Percentiles rank a stretch among this genome's conserved stretches.
Evolutionary conservation across 2,329 filamentous ascomycete genomes (phyloP).

Genomic region (Phialophora chinensis): DNA sequence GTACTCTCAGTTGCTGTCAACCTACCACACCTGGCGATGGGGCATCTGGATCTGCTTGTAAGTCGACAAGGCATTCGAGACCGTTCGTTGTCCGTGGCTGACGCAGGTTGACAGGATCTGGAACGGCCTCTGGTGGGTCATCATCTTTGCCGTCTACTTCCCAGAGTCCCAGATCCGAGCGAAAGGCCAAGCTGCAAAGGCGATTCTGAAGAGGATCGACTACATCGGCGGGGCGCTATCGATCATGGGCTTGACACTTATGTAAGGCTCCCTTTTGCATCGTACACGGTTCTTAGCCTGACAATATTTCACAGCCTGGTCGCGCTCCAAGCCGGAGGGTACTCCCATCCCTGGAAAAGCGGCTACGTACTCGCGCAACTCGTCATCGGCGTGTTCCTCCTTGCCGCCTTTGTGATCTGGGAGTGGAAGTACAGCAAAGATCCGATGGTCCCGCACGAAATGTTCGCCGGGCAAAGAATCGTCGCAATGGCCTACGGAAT

Average conservation of each 20-base stretch:
- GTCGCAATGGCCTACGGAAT: constrained; percentile 34
- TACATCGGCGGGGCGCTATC: constrained; percentile 31
- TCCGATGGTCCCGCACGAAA: constrained; percentile 35
- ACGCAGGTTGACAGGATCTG: constrained; percentile 22
- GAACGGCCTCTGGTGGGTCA: constrained; percentile 27
- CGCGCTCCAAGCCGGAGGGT: constrained; percentile 34
- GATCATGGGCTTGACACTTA: constrained; percentile 29
- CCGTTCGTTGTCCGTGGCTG: background rate
- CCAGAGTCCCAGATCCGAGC: constrained; percentile 29
- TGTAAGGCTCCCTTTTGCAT: constrained; percentile 23
- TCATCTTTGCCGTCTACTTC: constrained; percentile 28
- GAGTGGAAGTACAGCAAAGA: constrained; percentile 31
- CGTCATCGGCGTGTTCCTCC: constrained; percentile 27
- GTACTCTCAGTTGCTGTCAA: constrained; percentile 28
- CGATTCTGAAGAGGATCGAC: constrained; percentile 30
- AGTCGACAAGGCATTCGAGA: background rate
- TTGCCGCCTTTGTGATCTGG: constrained; percentile 29
- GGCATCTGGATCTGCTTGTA: constrained; percentile 35
- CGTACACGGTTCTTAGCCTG: background rate
- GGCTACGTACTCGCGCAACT: constrained; percentile 30
- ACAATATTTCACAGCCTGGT: constrained; percentile 25
- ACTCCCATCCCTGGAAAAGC: constrained; percentile 33
- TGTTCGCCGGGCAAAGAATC: constrained; percentile 34
- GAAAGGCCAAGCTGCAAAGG: constrained; percentile 18
- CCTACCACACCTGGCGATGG: constrained; percentile 36